Evolutionary conservation across 345 rosid species (phyloP), one percentile per base, ranked within the genome.

Genomic region (Jatropha curcas): DNA sequence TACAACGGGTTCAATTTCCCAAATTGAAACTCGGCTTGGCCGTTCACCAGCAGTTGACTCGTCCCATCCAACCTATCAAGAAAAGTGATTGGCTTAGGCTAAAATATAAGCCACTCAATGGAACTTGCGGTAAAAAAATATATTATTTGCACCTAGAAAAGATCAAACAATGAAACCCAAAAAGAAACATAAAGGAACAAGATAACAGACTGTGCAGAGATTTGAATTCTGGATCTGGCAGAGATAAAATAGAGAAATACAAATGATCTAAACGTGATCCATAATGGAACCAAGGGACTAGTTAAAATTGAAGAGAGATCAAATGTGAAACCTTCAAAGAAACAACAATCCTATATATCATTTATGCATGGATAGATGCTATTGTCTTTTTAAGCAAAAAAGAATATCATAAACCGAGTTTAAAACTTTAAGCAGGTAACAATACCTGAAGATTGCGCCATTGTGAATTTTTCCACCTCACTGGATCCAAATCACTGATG

Each of bases 361-460:
- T 34, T 28, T 20, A 17, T 6, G 8, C 1, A 12, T 51, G 35
- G 17, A 48, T 48, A 66, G 58, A 46, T 46, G 6, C 34, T 19
- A 4, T 46, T 19, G 28, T 46, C n/a, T 19, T 43, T 27, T 65
- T 45, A 24, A 65, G 6, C 8, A 2, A 22, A 5, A n/a, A 33
- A 46, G 24, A 51, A 16, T 12, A 34, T 9, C 50, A n/a, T n/a
- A n/a, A n/a, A n/a, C n/a, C 19, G 9, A 72, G 9, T 62, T 12
- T 27, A 27, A 53, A 39, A 34, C 12, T 27, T 46, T 22, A 57
- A 22, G 62, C 30, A 22, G 64, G 27, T 60, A 71, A 56, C 37
- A 28, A 35, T 86, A 94, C 98, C 99, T 95, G 99, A 80, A 95
- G 93, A 84, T 88, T 95, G 68, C 97, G 94, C 99, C 98, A 92